Base-by-base conservation (phyloP, 2,329 filamentous ascomycete species). In the Colletotrichum truncatum region DNA sequence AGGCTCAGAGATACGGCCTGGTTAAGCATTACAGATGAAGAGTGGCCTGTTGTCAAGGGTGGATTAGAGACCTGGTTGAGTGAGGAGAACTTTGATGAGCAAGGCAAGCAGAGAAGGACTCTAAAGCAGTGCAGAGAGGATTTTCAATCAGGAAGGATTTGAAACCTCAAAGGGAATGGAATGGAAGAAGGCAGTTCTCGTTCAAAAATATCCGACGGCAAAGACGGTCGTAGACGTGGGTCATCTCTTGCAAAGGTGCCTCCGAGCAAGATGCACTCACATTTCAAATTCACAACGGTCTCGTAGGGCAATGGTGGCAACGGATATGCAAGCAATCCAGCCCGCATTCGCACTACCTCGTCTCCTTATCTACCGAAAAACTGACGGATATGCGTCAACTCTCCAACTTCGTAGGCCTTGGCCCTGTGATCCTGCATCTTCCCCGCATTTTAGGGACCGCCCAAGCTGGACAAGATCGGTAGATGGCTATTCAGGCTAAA, bases 1-100 rank as follows among this genome's bases (percentile, higher is more conserved):
- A 76, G 81, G 21, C 82, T 77, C 55, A 76, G 89, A 43, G 88
- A 91, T 71, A 88, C 87, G 1, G 81, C 84, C 4, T 91, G 87
- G 86, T 87, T 82, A 59, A 84, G 86, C 21, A 84, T 91, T 7
- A 70, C 86, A 1, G 83, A 87, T 52, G 81, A 82, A 0, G 89
- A 91, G 63, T 91, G 89, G 89, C 78, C 79, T 2, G 53, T 60
- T 0, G 73, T 81, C 1, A 84, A 80, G 68, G 66, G 69, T 1
- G 84, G 75, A 0, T 76, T 90, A 48, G 82, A 87, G 69, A 67
- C 52, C 16, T 91, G 89, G 89, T 67, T 91, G 49, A 75, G 76
- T 16, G 74, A 78, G 11, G 74, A 70, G 0, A 90, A 90, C 71
- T 90, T 90, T 70, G 84, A 89, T 69, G 73, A 73, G 6, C 70